Evolutionary conservation across 257 asterid species (phyloP), one percentile per base, ranked within the genome.

Genomic region (Nemophila menziesii): DNA sequence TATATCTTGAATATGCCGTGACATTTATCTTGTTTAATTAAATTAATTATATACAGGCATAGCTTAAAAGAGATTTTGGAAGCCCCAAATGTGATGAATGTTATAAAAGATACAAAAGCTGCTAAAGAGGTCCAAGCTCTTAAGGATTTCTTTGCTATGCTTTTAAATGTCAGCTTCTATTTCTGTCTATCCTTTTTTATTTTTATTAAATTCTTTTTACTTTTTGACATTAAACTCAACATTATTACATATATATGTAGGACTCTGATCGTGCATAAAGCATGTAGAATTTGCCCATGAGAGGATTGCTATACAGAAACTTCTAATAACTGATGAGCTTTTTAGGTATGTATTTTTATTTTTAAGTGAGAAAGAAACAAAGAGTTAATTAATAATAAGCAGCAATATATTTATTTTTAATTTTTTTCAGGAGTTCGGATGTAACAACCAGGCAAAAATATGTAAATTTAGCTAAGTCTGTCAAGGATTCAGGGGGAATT

Each of bases 261-360:
- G 98, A 89, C 61, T 79, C 92, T 36, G 65, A 58, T 21, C 98
- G 94, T 38, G 94, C 96, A 46, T 84, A 53, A 89, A 76, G 54
- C 97, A 89, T 38, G 96, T 89, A 38, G 95, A 89, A 66, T 92
- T 89, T 64, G 98, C 98, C 50, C 89, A 87, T 58, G 97, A 87
- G 45, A 77, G 85, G 34, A 75, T 87, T 93, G 95, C 97, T 55
- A 49, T 89, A 60, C 93, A 84, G 68, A 84, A 95, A 29, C 93
- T 89, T 66, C 94, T 89, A 45, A 60, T 89, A 44, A 89, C 96
- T 1, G 98, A 89, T 51, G 94, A 84, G 57, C 92, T 84, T 62
- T 89, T 89, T 74, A 80, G 85, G 97, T 78, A 45, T 52, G 77
- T 46, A 16, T 19, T n/a, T n/a, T n/a, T n/a, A n/a, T n/a, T n/a